phyloP scores from a whole-genome alignment of 1,284 basidiomycete species.

The Chiua sp. region DNA sequence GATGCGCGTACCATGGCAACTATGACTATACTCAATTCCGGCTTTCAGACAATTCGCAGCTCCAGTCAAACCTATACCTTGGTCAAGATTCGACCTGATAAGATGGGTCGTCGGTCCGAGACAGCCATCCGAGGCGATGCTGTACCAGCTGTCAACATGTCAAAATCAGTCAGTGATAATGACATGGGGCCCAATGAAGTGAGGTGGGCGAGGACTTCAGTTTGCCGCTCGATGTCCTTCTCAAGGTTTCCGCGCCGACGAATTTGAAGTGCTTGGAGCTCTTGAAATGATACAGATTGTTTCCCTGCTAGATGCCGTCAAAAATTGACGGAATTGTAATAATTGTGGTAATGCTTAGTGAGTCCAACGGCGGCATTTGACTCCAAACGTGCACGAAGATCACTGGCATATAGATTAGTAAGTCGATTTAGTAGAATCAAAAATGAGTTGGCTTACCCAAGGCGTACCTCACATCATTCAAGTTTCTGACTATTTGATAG shows the following conservation, averaged over 20 bases:
- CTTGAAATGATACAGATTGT: background rate
- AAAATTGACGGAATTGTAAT: background rate
- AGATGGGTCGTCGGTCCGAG: background rate
- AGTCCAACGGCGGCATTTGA: too few species aligned
- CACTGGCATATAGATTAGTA: too few species aligned
- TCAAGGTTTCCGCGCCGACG: background rate
- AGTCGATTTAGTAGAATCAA: background rate
- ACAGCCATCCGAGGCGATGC: background rate
- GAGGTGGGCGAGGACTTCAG: background rate
- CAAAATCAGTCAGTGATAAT: background rate
- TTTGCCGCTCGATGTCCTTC: background rate
- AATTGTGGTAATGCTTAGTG: too few species aligned
- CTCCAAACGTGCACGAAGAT: too few species aligned
- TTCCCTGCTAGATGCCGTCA: background rate
- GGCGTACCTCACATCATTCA: too few species aligned
- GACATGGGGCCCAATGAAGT: background rate
- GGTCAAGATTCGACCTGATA: background rate
- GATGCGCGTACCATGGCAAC: too few species aligned
- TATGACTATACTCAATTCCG: background rate
- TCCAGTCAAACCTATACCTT: background rate
- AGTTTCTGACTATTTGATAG: background rate
- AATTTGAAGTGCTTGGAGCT: too few species aligned
- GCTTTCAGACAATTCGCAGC: background rate
- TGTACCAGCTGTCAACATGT: background rate
- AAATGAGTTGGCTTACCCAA: background rate